Percentiles rank a stretch among this genome's conserved stretches.
These are phyloP conservation scores for Paecilomyces variotii DNA, from an alignment of 2,329 filamentous ascomycete genomes.

Conservation along the genomic window DNA sequence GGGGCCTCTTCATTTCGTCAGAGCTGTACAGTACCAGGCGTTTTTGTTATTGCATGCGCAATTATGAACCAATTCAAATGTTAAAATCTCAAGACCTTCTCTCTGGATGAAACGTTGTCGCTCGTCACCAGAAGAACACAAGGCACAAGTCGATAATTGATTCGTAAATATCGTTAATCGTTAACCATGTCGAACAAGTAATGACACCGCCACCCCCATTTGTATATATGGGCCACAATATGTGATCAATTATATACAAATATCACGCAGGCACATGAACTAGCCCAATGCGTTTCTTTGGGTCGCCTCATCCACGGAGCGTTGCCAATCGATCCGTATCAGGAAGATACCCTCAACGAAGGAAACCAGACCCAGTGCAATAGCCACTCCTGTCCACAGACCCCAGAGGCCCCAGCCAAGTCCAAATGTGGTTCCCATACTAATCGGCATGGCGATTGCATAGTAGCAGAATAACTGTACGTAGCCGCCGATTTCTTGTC, in stretches of 20 bases:
- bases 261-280: constrained; percentile 1
- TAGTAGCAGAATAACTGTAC: constrained; percentile 85
- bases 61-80: not conserved
- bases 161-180: not conserved
- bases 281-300: constrained; percentile 44
- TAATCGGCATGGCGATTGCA: constrained; percentile 73
- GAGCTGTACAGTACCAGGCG: not conserved
- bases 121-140: too few relatives aligned
- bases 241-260: not conserved
- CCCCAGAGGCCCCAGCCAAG: constrained; percentile 69
- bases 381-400: constrained; percentile 69
- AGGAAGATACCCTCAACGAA: constrained; percentile 52
- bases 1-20: constrained; percentile 9
- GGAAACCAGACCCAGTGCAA: constrained; percentile 57
- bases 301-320: constrained; percentile 53
- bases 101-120: not conserved
- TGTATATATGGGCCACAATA: not conserved
- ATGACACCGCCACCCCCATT: not conserved
- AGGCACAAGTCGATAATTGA: not conserved
- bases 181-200: not conserved
- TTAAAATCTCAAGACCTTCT: not conserved
- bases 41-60: not conserved
- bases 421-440: constrained; percentile 69
- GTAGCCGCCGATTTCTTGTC: constrained; percentile 84
- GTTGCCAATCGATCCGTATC: constrained; percentile 46